Base-by-base conservation (phyloP, 2,329 filamentous ascomycete species). In the Pseudogymnoascus sp. region DNA sequence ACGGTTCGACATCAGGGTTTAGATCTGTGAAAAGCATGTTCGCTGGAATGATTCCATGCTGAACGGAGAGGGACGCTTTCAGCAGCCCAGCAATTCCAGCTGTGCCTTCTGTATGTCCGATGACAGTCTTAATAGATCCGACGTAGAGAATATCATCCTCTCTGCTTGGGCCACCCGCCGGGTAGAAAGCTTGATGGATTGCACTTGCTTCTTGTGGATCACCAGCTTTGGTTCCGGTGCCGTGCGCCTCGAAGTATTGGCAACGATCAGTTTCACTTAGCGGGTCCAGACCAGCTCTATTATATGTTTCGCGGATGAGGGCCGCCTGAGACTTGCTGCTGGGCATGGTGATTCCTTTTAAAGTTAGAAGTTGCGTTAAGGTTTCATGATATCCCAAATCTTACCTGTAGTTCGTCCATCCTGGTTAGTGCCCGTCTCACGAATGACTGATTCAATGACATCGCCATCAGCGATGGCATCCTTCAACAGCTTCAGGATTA, bases 391-490 rank as follows among this genome's bases (percentile, higher is more conserved):
- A 28, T 16, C 3, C 16, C 28, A 13, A 43, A 21, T 21, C 10
- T 43, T 43, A 10, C 82, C 82, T 16, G 69, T 76, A 0, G 84
- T 86, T 13, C 78, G 74, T 2, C 85, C 86, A 68, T 88, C 85
- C 65, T 84, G 81, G 65, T 85, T 86, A 34, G 81, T 76, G 0
- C 75, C 75, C 0, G 79, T 83, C 4, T 77, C 81, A 13, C 82
- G 79, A 64, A 87, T 81, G 21, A 86, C 77, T 10, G 78, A 81
- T 3, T 82, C 79, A 65, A 86, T 83, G 0, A 79, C 79, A 69
- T 89, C 85, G 14, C 83, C 82, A 67, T 85, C 82, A 8, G 76
- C 75, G 6, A 88, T 68, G 1, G 86, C 86, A 70, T 85, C 80
- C 4, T 77, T 75, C 0, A 88, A 73, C 1, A 79, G 79, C 72